phyloP scores from a whole-genome alignment of 164 flowering plant species.

The Echeveria elegans region DNA sequence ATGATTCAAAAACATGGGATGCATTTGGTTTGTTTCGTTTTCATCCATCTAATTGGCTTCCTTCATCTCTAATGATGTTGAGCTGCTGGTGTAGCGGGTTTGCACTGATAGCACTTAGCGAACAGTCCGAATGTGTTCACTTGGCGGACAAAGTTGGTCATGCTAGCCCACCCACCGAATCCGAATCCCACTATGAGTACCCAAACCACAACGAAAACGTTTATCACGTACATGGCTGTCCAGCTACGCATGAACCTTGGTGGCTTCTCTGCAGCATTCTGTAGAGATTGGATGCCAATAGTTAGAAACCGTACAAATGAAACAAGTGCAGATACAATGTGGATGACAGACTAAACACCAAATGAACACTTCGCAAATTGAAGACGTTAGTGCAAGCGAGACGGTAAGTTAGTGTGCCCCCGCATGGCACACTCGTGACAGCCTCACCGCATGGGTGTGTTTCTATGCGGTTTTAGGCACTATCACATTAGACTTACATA shows the following conservation, averaged over 20 bases:
- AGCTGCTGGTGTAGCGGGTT: conserved; percentile 19
- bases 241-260: conserved; percentile 44
- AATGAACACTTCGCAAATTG: neutral
- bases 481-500: neutral
- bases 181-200: conserved; percentile 44
- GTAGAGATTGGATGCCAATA: conserved; percentile 3
- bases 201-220: conserved; percentile 40
- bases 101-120: conserved; percentile 54
- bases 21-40: too few relatives aligned
- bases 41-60: too few relatives aligned
- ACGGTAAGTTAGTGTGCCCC: neutral
- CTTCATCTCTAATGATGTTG: conserved; percentile 18
- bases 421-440: neutral
- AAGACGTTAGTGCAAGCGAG: neutral
- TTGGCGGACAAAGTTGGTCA: conserved; percentile 39
- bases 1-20: conserved; percentile 3
- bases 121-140: conserved; percentile 49
- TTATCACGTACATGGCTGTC: conserved; percentile 41
- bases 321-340: neutral
- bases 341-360: neutral
- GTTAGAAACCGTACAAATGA: neutral
- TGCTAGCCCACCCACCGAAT: conserved; percentile 56
- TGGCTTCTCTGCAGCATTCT: conserved; percentile 60
- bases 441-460: conserved; percentile 2
- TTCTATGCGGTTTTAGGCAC: neutral